Evolutionary conservation across 257 asterid species (phyloP), one percentile per base, ranked within the genome.

Genomic region (Solanum pennellii): DNA sequence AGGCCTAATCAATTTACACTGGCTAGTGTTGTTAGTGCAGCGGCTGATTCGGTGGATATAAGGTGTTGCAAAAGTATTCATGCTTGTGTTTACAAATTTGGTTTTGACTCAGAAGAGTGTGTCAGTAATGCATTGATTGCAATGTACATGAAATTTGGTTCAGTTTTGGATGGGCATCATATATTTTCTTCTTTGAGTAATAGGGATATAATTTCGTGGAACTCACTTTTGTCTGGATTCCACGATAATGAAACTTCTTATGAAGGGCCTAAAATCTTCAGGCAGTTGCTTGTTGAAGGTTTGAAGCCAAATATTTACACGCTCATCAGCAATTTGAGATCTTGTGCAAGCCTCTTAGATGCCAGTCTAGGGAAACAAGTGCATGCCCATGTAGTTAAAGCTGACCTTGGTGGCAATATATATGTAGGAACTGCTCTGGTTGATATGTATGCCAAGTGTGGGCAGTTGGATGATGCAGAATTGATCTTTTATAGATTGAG

Each of bases 1-100:
- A 90, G 88, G 85, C 98, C 98, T 87, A 96, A 96, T 87, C 94
- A 95, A 87, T 96, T 92, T 90, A 93, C 98, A 44, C 92, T 96
- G 44, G 90, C 99, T 35, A 92, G 93, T 90, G 86, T 93, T 86
- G 89, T 91, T 80, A 94, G 95, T 87, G 92, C 95, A 80, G 95
- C 98, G 71, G 59, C 93, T 79, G 98, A 89, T 89, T 89, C 92
- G 89, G 95, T 92, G 77, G 92, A 94, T 88, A 87, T 85, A 27
- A 84, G 29, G 60, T 93, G 92, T 88, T 94, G 95, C 89, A 91
- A 88, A 88, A 93, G 98, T 92, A 92, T 94, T 87, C 98, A 96
- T 89, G 97, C 97, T 4, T 95, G 94, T 88, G 94, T 94, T 75
- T 89, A 87, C 77, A 96, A 94, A 91, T 89, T 90, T 86, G 92